A percentile compares a stretch with the other conserved stretches of the same genome.
phyloP scores from a whole-genome alignment of 2,329 filamentous ascomycete genomes.

The Monilinia vaccinii-corymbosi region DNA sequence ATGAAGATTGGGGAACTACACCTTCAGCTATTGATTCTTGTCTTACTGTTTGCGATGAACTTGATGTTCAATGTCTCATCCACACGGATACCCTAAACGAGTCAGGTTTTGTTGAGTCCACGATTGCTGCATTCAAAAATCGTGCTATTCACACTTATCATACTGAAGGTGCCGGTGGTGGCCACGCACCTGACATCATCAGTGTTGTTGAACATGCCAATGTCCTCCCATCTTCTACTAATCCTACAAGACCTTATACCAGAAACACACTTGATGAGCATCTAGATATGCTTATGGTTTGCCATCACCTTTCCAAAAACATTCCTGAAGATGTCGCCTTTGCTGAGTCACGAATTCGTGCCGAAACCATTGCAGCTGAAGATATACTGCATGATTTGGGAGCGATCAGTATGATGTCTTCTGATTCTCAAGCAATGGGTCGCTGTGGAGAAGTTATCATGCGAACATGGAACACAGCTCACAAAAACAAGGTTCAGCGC shows the following conservation, averaged over 20 bases:
- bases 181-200: slow-evolving; percentile 94
- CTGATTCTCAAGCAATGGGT: slow-evolving; percentile 94
- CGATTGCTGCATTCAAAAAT: slow-evolving; percentile 73
- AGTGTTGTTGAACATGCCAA: slow-evolving; percentile 81
- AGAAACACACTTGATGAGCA: slow-evolving; percentile 92
- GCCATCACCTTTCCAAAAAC: slow-evolving; percentile 84
- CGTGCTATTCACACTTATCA: slow-evolving; percentile 95
- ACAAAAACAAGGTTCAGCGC: slow-evolving; percentile 89
- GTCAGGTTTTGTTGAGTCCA: slow-evolving; percentile 92
- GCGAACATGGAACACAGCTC: slow-evolving; percentile 92
- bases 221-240: slow-evolving; percentile 83
- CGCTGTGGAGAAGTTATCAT: slow-evolving; percentile 89
- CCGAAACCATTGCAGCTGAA: slow-evolving; percentile 93
- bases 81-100: slow-evolving; percentile 96
- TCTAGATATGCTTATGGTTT: slow-evolving; percentile 97
- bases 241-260: slow-evolving; percentile 85
- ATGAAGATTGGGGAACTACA: slow-evolving; percentile 93
- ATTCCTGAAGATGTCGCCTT: slow-evolving; percentile 96
- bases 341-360: slow-evolving; percentile 86
- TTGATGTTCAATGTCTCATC: slow-evolving; percentile 87
- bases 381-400: slow-evolving; percentile 92
- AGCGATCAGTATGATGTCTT: slow-evolving; percentile 96
- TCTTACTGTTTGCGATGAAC: slow-evolving; percentile 75
- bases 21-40: slow-evolving; percentile 88
- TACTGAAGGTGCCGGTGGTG: slow-evolving; percentile 89